A percentile compares a stretch with the other conserved stretches of the same genome.
Conservation (phyloP, 805 yeast genomes). For the Hanseniaspora guilliermondii region DNA sequence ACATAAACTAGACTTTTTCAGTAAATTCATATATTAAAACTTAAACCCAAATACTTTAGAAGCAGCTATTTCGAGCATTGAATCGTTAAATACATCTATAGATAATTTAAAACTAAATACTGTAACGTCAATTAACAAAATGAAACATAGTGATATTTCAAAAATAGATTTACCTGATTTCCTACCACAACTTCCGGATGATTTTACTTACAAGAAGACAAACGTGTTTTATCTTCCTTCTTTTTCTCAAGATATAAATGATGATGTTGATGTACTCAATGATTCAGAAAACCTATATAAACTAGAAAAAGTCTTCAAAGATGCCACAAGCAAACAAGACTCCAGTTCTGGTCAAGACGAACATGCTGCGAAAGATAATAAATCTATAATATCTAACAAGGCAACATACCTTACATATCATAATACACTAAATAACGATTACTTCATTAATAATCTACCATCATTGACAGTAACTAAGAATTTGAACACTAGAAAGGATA, state of each 20-base stretch:
- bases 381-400: not conserved
- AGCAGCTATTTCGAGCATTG: no score
- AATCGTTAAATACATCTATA: no score
- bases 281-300: slow-evolving; percentile 6
- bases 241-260: slow-evolving; percentile 1
- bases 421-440: slow-evolving; percentile 6
- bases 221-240: slow-evolving; percentile 6
- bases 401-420: slow-evolving; percentile 3
- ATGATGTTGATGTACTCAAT: not conserved
- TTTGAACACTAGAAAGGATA: not conserved
- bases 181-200: slow-evolving; percentile 4
- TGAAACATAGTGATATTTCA: not conserved
- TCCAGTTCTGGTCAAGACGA: not conserved
- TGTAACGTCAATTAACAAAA: not conserved
- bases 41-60: no score
- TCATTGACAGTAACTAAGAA: not conserved
- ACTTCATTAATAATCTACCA: slow-evolving; percentile 7
- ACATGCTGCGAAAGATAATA: not conserved
- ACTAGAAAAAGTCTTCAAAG: not conserved
- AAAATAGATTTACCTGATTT: slow-evolving; percentile 6
- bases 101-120: not conserved
- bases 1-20: no score
- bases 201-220: slow-evolving; percentile 6
- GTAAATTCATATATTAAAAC: no score
- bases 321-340: not conserved